Evolutionary conservation across 164 flowering plant genomes (phyloP), one percentile per base, ranked within the genome.

Genomic region (Stephania japonica): DNA sequence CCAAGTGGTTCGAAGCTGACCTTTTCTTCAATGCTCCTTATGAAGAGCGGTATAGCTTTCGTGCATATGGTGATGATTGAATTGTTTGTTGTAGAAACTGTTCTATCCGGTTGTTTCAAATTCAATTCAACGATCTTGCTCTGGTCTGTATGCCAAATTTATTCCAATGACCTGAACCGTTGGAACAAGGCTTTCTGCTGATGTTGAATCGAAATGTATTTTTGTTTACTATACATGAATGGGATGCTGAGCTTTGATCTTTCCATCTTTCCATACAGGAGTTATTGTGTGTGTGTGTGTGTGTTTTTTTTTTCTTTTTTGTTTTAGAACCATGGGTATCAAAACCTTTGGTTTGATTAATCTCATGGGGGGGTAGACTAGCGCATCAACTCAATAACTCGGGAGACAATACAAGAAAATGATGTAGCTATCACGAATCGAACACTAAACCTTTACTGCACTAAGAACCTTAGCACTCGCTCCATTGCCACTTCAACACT

Each of bases 21-120:
- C 90, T 91, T 71, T 91, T 38, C 80, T 91, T 91, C 79, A 87
- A 89, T 78, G 94, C 69, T 67, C 90, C 87, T 5, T 90, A 91
- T 74, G 86, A 83, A 78, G 97, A 91, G 76, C 84, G 91, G 11
- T 90, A 90, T 68, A 79, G 90, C 61, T 91, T 90, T 69, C 72
- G 87, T 42, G 92, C 97, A 6, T 88, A 87, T 70, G 94, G 97
- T 5, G 94, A 91, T 73, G 93, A 91, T 68, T 83, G 79, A 65
- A 19, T 1, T 21, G 7, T 68, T 66, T 43, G 38, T 10, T 56
- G 18, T 56, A 56, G 56, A 5, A 19, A 53, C 18, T 53, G 61
- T 53, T 53, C 6, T 47, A 9, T 19, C 21, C 16, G 5, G 21
- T 56, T 56, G 62, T 56, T 56, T 56, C 38, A 32, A 32, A 32